Percentiles rank a stretch among this genome's conserved stretches.
Evolutionary conservation across 2,329 filamentous ascomycete genomes (phyloP).

Genomic region (Graphilbum fragrans): DNA sequence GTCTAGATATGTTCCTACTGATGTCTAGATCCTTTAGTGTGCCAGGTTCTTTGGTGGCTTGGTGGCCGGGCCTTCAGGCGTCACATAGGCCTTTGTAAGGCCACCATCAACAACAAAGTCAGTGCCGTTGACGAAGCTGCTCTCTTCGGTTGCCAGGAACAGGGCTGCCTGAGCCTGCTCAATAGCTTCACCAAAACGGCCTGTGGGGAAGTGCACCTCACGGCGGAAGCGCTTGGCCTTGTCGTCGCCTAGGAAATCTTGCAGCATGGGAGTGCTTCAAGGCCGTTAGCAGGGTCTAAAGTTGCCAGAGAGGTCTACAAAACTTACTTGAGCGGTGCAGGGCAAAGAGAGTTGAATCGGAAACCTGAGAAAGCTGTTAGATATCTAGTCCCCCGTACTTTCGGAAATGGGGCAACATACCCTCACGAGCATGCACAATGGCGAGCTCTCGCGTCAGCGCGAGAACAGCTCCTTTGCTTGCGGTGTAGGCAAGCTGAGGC

Average conservation of each 20-base stretch:
- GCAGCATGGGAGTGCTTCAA: slow-evolving; percentile 78
- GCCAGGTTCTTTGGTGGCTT: slow-evolving; percentile 45
- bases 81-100: slow-evolving; percentile 85
- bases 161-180: slow-evolving; percentile 86
- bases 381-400: too few species aligned
- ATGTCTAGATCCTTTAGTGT: too few species aligned
- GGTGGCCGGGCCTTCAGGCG: slow-evolving; percentile 45
- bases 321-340: slow-evolving; percentile 85
- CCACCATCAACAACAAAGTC: slow-evolving; percentile 95
- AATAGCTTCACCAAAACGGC: slow-evolving; percentile 83
- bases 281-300: too few species aligned
- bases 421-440: slow-evolving; percentile 81
- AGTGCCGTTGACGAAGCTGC: slow-evolving; percentile 78
- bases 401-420: too few species aligned
- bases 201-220: slow-evolving; percentile 80
- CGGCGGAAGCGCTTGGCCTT: slow-evolving; percentile 66
- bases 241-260: slow-evolving; percentile 90
- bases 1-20: too few species aligned
- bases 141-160: slow-evolving; percentile 79
- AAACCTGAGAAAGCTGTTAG: too few species aligned
- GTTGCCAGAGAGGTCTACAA: too few species aligned
- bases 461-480: slow-evolving; percentile 84
- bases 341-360: slow-evolving; percentile 84
- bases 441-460: slow-evolving; percentile 84
- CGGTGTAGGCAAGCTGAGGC: slow-evolving; percentile 84